Percentiles rank a stretch among this genome's conserved stretches.
These are phyloP conservation scores for Exophiala sideris DNA, from an alignment of 2,329 filamentous ascomycete genomes.

Conservation along the genomic window DNA sequence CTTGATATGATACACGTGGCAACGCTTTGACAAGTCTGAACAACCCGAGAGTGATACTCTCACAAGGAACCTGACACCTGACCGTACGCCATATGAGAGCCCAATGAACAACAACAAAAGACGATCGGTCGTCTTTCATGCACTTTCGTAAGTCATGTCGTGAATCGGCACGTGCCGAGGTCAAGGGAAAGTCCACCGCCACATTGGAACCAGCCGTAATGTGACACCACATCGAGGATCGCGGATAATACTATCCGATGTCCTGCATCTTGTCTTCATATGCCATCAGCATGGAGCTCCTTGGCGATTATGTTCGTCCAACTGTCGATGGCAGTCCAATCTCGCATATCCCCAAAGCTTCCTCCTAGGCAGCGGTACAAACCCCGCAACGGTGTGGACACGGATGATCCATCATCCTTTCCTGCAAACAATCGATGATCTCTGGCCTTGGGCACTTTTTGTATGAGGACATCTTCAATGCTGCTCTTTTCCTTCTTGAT, in stretches of 20 bases:
- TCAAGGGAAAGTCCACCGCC: too few relatives aligned
- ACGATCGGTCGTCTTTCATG: too few relatives aligned
- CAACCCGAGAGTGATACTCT: too few relatives aligned
- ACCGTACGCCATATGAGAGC: too few relatives aligned
- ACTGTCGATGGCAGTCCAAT: conserved; percentile 21
- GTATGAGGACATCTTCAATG: conserved; percentile 7
- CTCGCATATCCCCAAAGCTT: conserved; percentile 17
- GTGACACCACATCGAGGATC: too few relatives aligned
- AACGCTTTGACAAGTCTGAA: too few relatives aligned
- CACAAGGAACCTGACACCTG: too few relatives aligned
- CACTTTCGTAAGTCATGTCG: too few relatives aligned
- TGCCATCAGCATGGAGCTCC: conserved; percentile 3
- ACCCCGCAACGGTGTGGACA: conserved; percentile 3
- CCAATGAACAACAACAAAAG: too few relatives aligned
- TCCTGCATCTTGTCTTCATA: neutral
- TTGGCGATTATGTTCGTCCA: conserved; percentile 22
- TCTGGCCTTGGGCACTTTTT: conserved; percentile 18
- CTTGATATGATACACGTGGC: too few relatives aligned
- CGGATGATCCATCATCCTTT: conserved; percentile 14
- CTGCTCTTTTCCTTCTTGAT: conserved; percentile 7
- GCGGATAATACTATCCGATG: neutral
- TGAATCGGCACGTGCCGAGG: too few relatives aligned
- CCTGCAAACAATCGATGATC: conserved; percentile 23
- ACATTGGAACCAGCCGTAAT: too few relatives aligned
- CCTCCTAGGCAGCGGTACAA: conserved; percentile 23